phyloP scores from a whole-genome alignment of 371 early-diverging fungal species.

The Mortierella sp. region DNA sequence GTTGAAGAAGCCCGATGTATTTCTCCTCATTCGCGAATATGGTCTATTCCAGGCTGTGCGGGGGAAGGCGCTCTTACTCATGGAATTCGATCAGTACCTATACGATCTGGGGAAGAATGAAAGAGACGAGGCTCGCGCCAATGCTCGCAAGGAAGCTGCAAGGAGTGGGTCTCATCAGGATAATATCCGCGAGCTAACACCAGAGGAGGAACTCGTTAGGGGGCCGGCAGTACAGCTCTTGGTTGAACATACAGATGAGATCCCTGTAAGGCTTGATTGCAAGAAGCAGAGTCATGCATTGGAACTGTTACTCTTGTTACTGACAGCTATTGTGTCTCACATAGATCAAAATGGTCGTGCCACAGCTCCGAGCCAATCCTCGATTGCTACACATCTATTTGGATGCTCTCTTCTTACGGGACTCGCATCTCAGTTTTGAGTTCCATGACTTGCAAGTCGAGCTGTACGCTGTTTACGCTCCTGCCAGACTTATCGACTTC shows the following conservation, averaged over 20 bases:
- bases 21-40: conserved; percentile 79
- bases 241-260: conserved; percentile 85
- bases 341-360: conserved; percentile 73
- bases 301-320: too few species aligned
- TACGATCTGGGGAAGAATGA: conserved; percentile 53
- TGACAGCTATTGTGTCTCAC: too few species aligned
- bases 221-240: conserved; percentile 79
- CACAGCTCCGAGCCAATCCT: conserved; percentile 65
- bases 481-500: conserved; percentile 81
- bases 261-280: conserved; percentile 69
- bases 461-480: conserved; percentile 92
- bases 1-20: conserved; percentile 74
- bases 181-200: conserved; percentile 29
- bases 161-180: conserved; percentile 23
- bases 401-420: conserved; percentile 84
- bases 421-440: conserved; percentile 77
- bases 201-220: conserved; percentile 41
- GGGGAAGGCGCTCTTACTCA: conserved; percentile 78
- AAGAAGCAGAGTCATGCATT: too few species aligned
- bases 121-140: conserved; percentile 11
- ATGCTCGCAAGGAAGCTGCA: conserved; percentile 13
- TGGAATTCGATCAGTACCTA: conserved; percentile 85
- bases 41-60: conserved; percentile 84
- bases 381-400: conserved; percentile 85
- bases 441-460: conserved; percentile 91